A percentile compares a stretch with the other conserved stretches of the same genome.
These are phyloP conservation scores for Circinella umbellata DNA, from an alignment of 371 early-diverging fungal genomes.

Conservation along the genomic window DNA sequence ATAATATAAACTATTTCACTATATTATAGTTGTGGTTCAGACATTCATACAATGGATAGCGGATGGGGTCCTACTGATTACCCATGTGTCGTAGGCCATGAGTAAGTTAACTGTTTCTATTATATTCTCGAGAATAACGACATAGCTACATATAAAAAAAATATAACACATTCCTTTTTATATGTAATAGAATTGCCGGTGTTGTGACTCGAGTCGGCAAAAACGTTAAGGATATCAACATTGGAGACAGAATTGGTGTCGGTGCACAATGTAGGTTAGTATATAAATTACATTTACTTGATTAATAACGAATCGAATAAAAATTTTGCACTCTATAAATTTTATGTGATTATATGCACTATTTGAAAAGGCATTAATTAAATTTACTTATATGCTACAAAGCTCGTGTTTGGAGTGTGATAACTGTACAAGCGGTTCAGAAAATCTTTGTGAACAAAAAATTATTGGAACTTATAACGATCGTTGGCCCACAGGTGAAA, in stretches of 20 bases:
- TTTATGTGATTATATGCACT: too few relatives aligned
- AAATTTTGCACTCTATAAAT: too few relatives aligned
- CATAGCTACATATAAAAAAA: not conserved
- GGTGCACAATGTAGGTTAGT: conserved; percentile 58
- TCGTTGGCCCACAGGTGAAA: conserved; percentile 58
- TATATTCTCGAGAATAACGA: not conserved
- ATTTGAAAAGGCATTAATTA: too few relatives aligned
- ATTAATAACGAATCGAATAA: too few relatives aligned
- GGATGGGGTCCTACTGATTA: conserved; percentile 72
- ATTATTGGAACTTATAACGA: conserved; percentile 34
- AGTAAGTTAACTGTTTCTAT: conserved; percentile 20
- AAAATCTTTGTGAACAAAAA: conserved; percentile 28
- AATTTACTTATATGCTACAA: too few relatives aligned
- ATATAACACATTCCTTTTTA: not conserved
- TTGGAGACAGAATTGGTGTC: conserved; percentile 77
- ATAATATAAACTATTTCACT: not conserved
- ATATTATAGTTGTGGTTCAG: conserved; percentile 22
- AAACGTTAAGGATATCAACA: conserved; percentile 51
- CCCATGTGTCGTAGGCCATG: conserved; percentile 65
- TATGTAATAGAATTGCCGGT: conserved; percentile 46
- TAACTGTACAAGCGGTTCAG: conserved; percentile 28
- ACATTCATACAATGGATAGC: conserved; percentile 66
- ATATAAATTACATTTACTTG: too few relatives aligned
- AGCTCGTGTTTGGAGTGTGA: conserved; percentile 44
- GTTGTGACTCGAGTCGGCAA: conserved; percentile 62